Evolutionary conservation across 345 rosid species (phyloP), one percentile per base, ranked within the genome.

Genomic region (Theobroma cacao): DNA sequence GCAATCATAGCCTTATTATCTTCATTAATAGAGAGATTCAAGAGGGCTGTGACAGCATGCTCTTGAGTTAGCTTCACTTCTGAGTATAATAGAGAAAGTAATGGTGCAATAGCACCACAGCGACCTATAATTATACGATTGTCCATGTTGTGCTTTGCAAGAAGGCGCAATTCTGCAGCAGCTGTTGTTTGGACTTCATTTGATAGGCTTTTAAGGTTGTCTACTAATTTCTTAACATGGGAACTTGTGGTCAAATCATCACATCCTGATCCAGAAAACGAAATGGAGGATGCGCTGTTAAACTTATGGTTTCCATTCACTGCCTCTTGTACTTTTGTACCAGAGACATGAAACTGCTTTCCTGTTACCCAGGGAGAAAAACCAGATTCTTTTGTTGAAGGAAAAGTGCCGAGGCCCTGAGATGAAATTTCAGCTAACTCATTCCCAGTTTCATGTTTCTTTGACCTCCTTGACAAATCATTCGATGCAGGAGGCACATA

Each of bases 11-110:
- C 85, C 83, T 90, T 94, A 82, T 90, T 92, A 43, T 87, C 88
- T 80, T 96, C 93, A 74, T 87, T 87, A 78, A 96, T 92, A 30
- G 98, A 96, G 77, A 96, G 87, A 82, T 96, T 96, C 74, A 96
- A 83, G 81, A 96, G 87, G 20, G 99, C 92, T 0, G 97, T 91
- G 69, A 92, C 98, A 33, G 97, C 94, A 24, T 94, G 97, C 83
- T 96, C 99, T 86, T 96, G 99, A 0, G 91, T 88, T 79, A 74
- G 64, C 86, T 85, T 85, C 77, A 86, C 87, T 31, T 89, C 88
- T 8, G 97, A 89, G 85, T 90, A 90, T 48, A 91, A 83, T 74
- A 92, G 89, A 40, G 93, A 84, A 77, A 94, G 87, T 79, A 96
- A 86, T 24, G 93, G 91, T 34, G 79, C 48, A 31, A 94, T 82